Evolutionary conservation across 2,329 filamentous ascomycete genomes (phyloP).

Genomic region (Chaetoscypha palmicola): DNA sequence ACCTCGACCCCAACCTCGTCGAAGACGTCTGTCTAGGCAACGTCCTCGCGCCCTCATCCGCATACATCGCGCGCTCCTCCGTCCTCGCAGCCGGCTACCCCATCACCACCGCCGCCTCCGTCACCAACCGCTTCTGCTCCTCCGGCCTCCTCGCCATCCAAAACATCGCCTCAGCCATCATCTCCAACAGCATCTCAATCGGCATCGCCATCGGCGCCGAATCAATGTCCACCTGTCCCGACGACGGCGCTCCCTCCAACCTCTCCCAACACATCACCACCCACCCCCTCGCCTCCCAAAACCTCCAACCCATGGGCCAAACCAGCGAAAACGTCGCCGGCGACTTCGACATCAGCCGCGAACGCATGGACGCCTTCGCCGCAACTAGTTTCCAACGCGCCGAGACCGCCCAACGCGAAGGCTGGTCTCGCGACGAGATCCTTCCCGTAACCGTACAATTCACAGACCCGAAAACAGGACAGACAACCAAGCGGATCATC

Average conservation of each 20-base stretch:
- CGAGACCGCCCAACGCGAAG: constrained; percentile 82
- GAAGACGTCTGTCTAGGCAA: constrained; percentile 11
- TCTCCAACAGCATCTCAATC: constrained; percentile 71
- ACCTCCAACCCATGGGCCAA: constrained; percentile 92
- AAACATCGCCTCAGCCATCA: constrained; percentile 87
- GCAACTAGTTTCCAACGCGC: constrained; percentile 83
- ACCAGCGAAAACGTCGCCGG: constrained; percentile 92
- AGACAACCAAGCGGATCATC: constrained; percentile 60
- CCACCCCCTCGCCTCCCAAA: constrained; percentile 56
- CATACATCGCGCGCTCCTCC: constrained; percentile 86
- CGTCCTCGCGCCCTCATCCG: constrained; percentile 55
- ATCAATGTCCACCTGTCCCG: constrained; percentile 74
- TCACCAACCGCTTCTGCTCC: constrained; percentile 94
- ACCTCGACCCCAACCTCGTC: constrained; percentile 43
- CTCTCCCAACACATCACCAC: constrained; percentile 69
- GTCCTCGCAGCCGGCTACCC: constrained; percentile 88
- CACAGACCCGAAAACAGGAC: constrained; percentile 76
- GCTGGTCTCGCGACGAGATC: constrained; percentile 92
- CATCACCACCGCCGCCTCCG: constrained; percentile 74
- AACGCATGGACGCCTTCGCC: constrained; percentile 77
- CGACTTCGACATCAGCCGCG: constrained; percentile 79
- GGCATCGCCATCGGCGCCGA: constrained; percentile 87
- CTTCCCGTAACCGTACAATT: constrained; percentile 75
- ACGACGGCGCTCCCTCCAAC: constrained; percentile 67
- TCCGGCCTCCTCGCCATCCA: constrained; percentile 93